Evolutionary conservation across 768 basidiomycete genomes (phyloP), one percentile per base, ranked within the genome.

Genomic region (Gautieria morchelliformis): DNA sequence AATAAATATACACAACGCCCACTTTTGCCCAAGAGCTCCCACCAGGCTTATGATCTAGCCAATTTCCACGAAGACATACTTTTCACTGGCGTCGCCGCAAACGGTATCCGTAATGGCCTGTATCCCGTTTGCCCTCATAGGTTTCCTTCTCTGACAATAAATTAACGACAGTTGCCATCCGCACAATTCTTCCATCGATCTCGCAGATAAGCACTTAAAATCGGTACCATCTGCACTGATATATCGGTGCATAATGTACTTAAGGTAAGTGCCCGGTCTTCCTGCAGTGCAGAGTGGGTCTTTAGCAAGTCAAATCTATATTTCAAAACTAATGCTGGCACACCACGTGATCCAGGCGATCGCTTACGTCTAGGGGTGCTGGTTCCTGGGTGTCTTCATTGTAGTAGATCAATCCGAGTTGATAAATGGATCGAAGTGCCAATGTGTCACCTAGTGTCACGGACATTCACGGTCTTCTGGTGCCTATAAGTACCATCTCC

Each of bases 1-100:
- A 75, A 87, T n/a, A n/a, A n/a, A n/a, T 62, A 77, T 75, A 51
- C 87, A 94, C 77, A 92, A 93, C 78, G 82, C 80, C n/a, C 72
- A 85, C 85, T 30, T 93, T 84, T 61, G 84, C 85, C 2, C 78
- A 83, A 71, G 82, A 84, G 62, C 82, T 92, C 42, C 86, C 87
- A n/a, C 86, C 87, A 88, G 67, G 84, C 87, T 39, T 85, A 81
- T 52, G 77, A 75, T 60, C 78, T 84, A 60, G 91, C 89, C 17
- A 75, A 93, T 74, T 87, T 77, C 76, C 89, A 92, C 70, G 89
- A 93, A 69, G 73, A 79, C 59, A 82, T 79, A 17, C 67, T 92
- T 63, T n/a, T 93, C 74, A 82, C 82, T 3, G 80, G 80, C 58
- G 66, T 70, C 0, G 72, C 80, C 1, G 80, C 83, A 58, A 75